Conservation (phyloP, 805 yeast species). For the Maudiozyma barnettii region DNA sequence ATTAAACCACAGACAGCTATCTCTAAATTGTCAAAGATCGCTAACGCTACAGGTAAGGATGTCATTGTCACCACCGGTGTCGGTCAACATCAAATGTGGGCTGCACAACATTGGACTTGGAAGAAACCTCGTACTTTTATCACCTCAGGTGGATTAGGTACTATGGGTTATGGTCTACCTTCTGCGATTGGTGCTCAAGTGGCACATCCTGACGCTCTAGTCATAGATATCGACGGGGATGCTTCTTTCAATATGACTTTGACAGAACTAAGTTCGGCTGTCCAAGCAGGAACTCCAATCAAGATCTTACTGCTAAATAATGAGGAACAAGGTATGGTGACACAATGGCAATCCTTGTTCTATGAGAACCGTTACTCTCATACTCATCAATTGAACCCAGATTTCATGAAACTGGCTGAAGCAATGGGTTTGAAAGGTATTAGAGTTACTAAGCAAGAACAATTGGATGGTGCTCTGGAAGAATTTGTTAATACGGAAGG, state of each 20-base stretch:
- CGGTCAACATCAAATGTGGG: constrained; percentile 99
- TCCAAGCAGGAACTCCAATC: constrained; percentile 85
- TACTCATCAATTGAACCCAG: constrained; percentile 92
- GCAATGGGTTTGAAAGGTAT: constrained; percentile 88
- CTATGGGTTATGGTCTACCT: constrained; percentile 97
- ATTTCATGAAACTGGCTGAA: constrained; percentile 86
- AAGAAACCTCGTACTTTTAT: constrained; percentile 83
- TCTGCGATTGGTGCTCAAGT: constrained; percentile 98
- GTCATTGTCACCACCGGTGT: constrained; percentile 95
- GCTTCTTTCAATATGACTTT: constrained; percentile 98
- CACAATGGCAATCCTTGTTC: constrained; percentile 97
- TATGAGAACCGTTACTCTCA: constrained; percentile 97
- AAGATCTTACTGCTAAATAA: constrained; percentile 85
- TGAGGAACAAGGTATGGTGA: constrained; percentile 99
- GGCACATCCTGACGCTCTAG: constrained; percentile 88
- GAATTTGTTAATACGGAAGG: constrained; percentile 69
- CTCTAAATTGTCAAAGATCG: constrained; percentile 64
- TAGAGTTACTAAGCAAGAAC: constrained; percentile 59
- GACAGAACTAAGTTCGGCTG: constrained; percentile 87
- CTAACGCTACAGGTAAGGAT: constrained; percentile 47
- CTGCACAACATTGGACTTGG: constrained; percentile 97
- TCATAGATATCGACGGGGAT: constrained; percentile 96
- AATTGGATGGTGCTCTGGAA: constrained; percentile 47
- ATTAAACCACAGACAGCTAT: constrained; percentile 93
- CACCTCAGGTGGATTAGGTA: constrained; percentile 98